These are phyloP conservation scores for Sisymbrium irio DNA, from an alignment of 345 rosid species.

Conservation along the genomic window DNA sequence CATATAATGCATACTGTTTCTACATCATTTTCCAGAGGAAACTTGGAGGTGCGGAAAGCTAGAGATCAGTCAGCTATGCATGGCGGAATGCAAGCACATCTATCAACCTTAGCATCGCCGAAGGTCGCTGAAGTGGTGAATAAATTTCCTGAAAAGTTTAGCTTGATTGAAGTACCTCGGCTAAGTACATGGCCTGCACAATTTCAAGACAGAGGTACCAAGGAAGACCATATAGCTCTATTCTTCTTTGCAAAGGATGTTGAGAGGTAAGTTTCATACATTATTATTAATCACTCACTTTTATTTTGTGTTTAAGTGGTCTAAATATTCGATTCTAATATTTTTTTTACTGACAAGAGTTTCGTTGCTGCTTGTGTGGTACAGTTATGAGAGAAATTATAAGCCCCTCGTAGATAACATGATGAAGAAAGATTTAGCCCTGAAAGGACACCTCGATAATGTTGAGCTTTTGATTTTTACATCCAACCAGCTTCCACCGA, in stretches of 20 bases:
- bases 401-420: constrained; percentile 70
- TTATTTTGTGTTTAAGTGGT: background rate
- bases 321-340: background rate
- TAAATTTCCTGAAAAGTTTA: constrained; percentile 54
- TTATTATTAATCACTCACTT: constrained; percentile 1
- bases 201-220: constrained; percentile 65
- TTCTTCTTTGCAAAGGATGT: constrained; percentile 92
- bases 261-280: constrained; percentile 53
- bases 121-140: constrained; percentile 64
- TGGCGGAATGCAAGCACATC: constrained; percentile 85
- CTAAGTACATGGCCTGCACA: constrained; percentile 78
- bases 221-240: constrained; percentile 87
- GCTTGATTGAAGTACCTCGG: constrained; percentile 79
- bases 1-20: background rate
- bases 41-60: constrained; percentile 58
- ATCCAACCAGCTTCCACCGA: constrained; percentile 81
- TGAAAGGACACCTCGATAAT: constrained; percentile 68
- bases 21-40: constrained; percentile 58
- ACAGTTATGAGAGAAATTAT: constrained; percentile 80
- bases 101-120: constrained; percentile 69
- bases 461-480: constrained; percentile 84
- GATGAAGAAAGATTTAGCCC: constrained; percentile 82
- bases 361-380: constrained; percentile 26
- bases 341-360: constrained; percentile 3
- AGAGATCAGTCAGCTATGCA: constrained; percentile 46